Evolutionary conservation across 2,329 filamentous ascomycete species (phyloP).

Genomic region (Cladophialophora bantiana): DNA sequence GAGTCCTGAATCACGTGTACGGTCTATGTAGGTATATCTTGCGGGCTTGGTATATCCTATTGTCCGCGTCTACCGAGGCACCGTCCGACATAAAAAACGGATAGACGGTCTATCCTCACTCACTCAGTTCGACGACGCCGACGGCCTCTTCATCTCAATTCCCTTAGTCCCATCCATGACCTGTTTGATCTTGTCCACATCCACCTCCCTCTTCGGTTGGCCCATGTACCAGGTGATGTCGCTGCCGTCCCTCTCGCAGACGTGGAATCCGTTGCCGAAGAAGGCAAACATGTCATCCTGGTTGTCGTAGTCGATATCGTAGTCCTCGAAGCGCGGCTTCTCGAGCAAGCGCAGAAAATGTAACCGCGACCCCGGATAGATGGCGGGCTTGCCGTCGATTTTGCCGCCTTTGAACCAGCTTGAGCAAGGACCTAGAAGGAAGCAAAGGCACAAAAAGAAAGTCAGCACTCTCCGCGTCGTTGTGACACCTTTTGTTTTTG

Average conservation of each 20-base stretch:
- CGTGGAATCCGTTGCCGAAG: constrained; percentile 53
- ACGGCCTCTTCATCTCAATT: constrained; percentile 20
- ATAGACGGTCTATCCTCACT: too few species aligned
- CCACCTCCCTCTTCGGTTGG: constrained; percentile 24
- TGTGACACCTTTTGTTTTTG: neutral
- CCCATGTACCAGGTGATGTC: constrained; percentile 37
- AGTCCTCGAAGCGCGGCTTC: constrained; percentile 51
- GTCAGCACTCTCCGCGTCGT: neutral
- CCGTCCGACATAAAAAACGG: too few species aligned
- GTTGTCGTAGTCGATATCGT: constrained; percentile 49
- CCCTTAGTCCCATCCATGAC: constrained; percentile 29
- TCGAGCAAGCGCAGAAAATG: constrained; percentile 50
- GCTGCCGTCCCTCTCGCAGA: constrained; percentile 31
- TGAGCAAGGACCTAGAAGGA: constrained; percentile 15
- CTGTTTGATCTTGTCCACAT: constrained; percentile 18
- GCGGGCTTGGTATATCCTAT: too few species aligned
- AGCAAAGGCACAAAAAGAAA: neutral
- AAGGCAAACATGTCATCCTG: constrained; percentile 51
- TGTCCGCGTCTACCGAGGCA: too few species aligned
- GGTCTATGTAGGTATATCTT: too few species aligned
- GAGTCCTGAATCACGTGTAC: too few species aligned
- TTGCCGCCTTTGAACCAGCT: constrained; percentile 37
- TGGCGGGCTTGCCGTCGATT: constrained; percentile 44
- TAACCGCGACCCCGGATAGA: constrained; percentile 50
- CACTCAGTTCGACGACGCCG: neutral